phyloP scores from a whole-genome alignment of 495 filamentous ascomycete species.

The Talaromyces nanjingensis region DNA sequence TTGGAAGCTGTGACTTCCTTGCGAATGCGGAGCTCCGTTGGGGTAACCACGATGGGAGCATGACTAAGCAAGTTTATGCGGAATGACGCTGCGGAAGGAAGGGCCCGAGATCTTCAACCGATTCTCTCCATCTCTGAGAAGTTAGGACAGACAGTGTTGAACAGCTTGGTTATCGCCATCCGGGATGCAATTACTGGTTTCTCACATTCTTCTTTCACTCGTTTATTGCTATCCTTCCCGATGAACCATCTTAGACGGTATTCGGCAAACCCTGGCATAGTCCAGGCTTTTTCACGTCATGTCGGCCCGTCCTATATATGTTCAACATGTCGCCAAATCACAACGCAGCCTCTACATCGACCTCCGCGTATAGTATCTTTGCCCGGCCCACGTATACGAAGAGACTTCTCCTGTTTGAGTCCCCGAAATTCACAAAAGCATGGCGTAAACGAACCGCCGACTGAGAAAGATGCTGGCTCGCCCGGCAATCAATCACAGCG shows the following conservation, averaged over 20 bases:
- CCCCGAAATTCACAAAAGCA: constrained; percentile 33
- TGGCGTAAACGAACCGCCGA: background rate
- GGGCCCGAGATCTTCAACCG: background rate
- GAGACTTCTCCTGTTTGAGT: constrained; percentile 46
- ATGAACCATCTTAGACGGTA: background rate
- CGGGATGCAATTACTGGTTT: background rate
- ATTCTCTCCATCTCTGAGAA: background rate
- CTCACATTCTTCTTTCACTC: background rate
- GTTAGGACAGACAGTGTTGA: background rate
- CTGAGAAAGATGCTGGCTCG: constrained; percentile 13
- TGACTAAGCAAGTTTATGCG: constrained; percentile 2
- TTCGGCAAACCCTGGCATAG: background rate
- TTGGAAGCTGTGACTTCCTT: background rate
- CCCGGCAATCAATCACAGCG: constrained; percentile 32
- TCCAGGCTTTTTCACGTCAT: constrained; percentile 17
- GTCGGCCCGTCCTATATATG: constrained; percentile 31
- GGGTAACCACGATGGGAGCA: background rate
- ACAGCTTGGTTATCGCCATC: background rate
- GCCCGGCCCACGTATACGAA: constrained; percentile 28
- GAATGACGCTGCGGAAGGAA: constrained; percentile 5
- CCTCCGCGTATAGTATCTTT: constrained; percentile 33
- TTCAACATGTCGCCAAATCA: constrained; percentile 22
- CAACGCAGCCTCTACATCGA: constrained; percentile 22
- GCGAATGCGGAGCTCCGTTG: constrained; percentile 1
- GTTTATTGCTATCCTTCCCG: background rate